A percentile compares a stretch with the other conserved stretches of the same genome.
Conservation (phyloP, 345 rosid genomes). For the Dovyalis caffra region DNA sequence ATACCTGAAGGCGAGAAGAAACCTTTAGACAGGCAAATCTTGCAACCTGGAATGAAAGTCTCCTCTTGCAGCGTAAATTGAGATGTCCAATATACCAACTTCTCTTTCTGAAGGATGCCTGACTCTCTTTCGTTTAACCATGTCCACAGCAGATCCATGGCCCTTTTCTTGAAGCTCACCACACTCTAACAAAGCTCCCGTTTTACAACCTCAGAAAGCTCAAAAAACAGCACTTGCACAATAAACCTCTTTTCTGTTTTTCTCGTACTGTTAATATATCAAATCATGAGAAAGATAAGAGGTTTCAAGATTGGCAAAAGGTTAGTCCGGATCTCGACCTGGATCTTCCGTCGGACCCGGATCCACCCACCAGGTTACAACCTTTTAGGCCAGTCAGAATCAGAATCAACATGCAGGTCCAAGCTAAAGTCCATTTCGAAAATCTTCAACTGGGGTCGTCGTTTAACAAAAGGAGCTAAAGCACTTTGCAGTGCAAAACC, state of each 20-base stretch:
- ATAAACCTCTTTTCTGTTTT: not conserved
- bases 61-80: not conserved
- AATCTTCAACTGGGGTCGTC: slow-evolving; percentile 61
- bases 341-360: slow-evolving; percentile 44
- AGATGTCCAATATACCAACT: slow-evolving; percentile 46
- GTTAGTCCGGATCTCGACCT: slow-evolving; percentile 46
- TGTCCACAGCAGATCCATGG: slow-evolving; percentile 59
- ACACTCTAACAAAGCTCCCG: not conserved
- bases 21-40: not conserved
- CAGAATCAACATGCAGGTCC: slow-evolving; percentile 16
- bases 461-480: slow-evolving; percentile 51
- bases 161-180: slow-evolving; percentile 41
- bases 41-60: slow-evolving; percentile 16
- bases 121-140: slow-evolving; percentile 42
- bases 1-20: not conserved
- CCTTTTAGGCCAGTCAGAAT: slow-evolving; percentile 18
- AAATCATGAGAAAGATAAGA: slow-evolving; percentile 44
- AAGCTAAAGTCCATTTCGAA: slow-evolving; percentile 45
- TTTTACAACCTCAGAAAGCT: not conserved
- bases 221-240: not conserved
- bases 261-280: not conserved
- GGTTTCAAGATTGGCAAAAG: slow-evolving; percentile 68
- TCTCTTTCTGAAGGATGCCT: slow-evolving; percentile 51
- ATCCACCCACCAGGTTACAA: slow-evolving; percentile 27
- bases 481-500: slow-evolving; percentile 31